A percentile compares a stretch with the other conserved stretches of the same genome.
Evolutionary conservation across 2,329 filamentous ascomycete species (phyloP).

Genomic region (Scedosporium apiospermum): DNA sequence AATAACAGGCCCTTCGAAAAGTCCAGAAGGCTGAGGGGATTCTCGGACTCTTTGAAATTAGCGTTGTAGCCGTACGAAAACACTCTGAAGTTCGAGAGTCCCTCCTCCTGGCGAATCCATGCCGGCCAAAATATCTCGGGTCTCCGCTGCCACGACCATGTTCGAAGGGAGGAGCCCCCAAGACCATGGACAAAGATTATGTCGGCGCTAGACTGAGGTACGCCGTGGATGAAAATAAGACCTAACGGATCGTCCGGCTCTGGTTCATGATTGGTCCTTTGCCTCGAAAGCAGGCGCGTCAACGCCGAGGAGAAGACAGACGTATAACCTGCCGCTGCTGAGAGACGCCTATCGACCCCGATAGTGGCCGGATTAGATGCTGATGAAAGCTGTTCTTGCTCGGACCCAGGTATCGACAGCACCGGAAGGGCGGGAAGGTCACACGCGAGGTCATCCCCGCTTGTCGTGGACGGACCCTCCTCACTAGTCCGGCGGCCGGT

Average conservation of each 20-base stretch:
- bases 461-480: neutral
- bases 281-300: neutral
- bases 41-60: neutral
- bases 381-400: neutral
- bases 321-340: neutral
- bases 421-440: neutral
- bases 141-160: constrained; percentile 1
- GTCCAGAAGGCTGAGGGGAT: neutral
- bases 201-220: neutral
- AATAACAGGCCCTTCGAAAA: neutral
- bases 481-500: neutral
- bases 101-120: neutral
- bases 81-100: neutral
- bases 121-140: neutral
- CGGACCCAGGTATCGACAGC: neutral
- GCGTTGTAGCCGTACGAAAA: constrained; percentile 2
- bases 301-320: neutral
- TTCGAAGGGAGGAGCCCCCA: neutral
- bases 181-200: constrained; percentile 4
- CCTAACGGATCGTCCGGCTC: neutral
- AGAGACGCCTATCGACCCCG: neutral
- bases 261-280: neutral
- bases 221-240: neutral
- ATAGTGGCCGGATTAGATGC: neutral
- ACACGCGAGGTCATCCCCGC: neutral